Conservation (phyloP, 2,329 filamentous ascomycete species). For the Setomelanomma holmii region DNA sequence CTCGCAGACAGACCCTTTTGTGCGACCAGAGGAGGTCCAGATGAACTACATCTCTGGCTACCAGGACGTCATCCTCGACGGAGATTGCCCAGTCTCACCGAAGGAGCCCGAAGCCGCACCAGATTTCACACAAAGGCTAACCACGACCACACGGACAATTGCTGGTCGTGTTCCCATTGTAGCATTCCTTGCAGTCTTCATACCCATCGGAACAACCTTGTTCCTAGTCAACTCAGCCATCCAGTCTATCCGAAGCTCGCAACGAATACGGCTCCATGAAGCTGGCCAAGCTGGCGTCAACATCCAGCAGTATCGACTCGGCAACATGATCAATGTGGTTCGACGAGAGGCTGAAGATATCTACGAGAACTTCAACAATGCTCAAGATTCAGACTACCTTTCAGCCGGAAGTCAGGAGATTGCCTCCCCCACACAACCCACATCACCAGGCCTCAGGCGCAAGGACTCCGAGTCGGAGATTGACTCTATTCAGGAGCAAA, state of each 20-base stretch:
- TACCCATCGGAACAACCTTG: conserved; percentile 74
- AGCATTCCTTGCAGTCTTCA: conserved; percentile 69
- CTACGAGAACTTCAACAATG: conserved; percentile 74
- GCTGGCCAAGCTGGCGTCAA: conserved; percentile 71
- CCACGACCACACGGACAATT: conserved; percentile 44
- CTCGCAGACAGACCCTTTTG: conserved; percentile 78
- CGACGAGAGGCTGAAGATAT: conserved; percentile 78
- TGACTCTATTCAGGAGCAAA: conserved; percentile 39
- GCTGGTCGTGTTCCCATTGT: conserved; percentile 68
- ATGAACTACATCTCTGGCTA: conserved; percentile 78
- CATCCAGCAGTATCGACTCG: conserved; percentile 75
- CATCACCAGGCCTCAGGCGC: conserved; percentile 18
- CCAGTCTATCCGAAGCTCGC: conserved; percentile 76
- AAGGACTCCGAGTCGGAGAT: conserved; percentile 24
- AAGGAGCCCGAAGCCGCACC: conserved; percentile 47
- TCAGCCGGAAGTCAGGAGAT: conserved; percentile 59
- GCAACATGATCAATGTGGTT: conserved; percentile 73
- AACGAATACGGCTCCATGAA: conserved; percentile 79
- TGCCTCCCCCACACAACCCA: conserved; percentile 33
- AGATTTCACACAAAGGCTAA: conserved; percentile 46
- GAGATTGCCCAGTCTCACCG: conserved; percentile 64
- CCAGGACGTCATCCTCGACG: conserved; percentile 77
- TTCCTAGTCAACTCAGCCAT: conserved; percentile 79
- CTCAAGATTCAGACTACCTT: conserved; percentile 75
- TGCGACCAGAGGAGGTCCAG: conserved; percentile 69